A percentile compares a stretch with the other conserved stretches of the same genome.
Evolutionary conservation across 441 rosid species (phyloP).

Genomic region (Populus hybrid): DNA sequence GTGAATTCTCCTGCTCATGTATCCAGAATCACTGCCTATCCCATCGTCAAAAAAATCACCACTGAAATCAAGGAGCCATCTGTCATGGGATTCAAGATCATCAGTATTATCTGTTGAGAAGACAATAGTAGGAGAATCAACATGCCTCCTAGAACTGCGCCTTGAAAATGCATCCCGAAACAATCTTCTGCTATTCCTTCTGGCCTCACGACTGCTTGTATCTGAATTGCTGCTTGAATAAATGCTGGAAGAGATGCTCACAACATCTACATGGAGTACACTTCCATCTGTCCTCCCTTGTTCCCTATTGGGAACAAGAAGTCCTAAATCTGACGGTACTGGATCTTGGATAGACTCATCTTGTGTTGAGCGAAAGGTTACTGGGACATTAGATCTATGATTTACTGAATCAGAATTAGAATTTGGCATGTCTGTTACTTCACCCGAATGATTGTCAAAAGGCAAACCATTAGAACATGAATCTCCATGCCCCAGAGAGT

Average conservation of each 20-base stretch:
- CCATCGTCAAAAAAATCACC: constrained; percentile 43
- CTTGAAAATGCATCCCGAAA: constrained; percentile 64
- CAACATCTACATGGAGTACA: constrained; percentile 47
- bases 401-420: constrained; percentile 29
- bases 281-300: constrained; percentile 33
- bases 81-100: constrained; percentile 39
- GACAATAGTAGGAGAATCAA: constrained; percentile 38
- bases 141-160: constrained; percentile 40
- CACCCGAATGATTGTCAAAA: constrained; percentile 32
- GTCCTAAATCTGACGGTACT: constrained; percentile 46
- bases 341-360: constrained; percentile 34
- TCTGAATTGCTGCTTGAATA: constrained; percentile 40
- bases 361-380: constrained; percentile 19
- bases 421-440: constrained; percentile 16
- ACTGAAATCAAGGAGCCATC: constrained; percentile 58
- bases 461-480: constrained; percentile 19
- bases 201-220: constrained; percentile 34
- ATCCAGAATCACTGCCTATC: constrained; percentile 43
- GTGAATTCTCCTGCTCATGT: constrained; percentile 44
- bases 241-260: constrained; percentile 52
- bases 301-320: constrained; percentile 46
- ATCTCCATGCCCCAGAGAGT: constrained; percentile 31
- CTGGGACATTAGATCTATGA: constrained; percentile 31
- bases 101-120: constrained; percentile 43
- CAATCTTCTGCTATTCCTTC: constrained; percentile 49